phyloP scores from a whole-genome alignment of 139 green algal species.

The Gonium pectorale region DNA sequence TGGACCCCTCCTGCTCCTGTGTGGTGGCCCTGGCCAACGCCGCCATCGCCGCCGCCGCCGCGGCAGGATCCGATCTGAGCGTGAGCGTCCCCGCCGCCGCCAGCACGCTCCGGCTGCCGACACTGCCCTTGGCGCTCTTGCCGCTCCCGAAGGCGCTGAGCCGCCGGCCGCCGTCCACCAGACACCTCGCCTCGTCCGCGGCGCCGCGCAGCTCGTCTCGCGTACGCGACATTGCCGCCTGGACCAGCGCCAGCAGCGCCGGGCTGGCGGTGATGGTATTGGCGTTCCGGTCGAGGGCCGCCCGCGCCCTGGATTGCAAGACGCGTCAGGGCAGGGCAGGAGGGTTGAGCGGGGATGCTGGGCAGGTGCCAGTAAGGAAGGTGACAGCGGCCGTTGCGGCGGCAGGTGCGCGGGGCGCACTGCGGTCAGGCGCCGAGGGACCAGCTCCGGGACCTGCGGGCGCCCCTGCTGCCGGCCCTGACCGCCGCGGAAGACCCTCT shows the following conservation, averaged over 20 bases:
- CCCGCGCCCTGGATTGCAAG: not conserved
- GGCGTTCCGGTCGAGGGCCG: conserved; percentile 31
- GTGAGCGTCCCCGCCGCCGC: too few relatives aligned
- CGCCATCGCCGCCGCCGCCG: not conserved
- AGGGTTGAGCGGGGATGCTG: too few relatives aligned
- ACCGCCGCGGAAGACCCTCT: too few relatives aligned
- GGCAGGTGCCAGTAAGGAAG: too few relatives aligned
- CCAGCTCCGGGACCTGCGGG: too few relatives aligned
- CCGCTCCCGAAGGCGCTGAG: too few relatives aligned
- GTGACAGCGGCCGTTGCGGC: too few relatives aligned
- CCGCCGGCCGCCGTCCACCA: not conserved
- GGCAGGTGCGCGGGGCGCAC: too few relatives aligned
- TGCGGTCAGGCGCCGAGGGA: too few relatives aligned
- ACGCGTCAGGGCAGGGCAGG: not conserved
- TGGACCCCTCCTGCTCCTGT: not conserved
- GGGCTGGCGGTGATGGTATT: conserved; percentile 31
- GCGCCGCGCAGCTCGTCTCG: not conserved
- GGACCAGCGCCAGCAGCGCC: conserved; percentile 6
- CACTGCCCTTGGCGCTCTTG: not conserved
- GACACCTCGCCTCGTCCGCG: not conserved
- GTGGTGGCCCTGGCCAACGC: not conserved
- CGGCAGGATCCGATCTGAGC: too few relatives aligned
- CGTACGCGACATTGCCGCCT: not conserved
- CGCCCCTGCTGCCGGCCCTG: too few relatives aligned
- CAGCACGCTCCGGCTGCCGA: not conserved